Evolutionary conservation across 2,329 filamentous ascomycete species (phyloP), one percentile per base, ranked within the genome.

Genomic region (Talaromyces sp.): DNA sequence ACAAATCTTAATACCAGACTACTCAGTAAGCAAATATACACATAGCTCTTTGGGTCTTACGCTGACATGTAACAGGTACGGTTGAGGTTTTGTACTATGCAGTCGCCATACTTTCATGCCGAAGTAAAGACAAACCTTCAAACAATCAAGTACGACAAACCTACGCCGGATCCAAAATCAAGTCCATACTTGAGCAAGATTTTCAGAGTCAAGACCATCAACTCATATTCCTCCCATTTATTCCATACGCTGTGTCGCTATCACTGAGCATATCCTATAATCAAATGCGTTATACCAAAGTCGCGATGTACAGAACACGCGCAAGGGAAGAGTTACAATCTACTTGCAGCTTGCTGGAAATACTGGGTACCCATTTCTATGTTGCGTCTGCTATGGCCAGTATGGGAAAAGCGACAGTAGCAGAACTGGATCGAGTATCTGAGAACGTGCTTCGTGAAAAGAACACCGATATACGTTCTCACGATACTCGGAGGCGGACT

Each of bases 81-180:
- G 80, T 89, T 7, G 87, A 89, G 68, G 82, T 85, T 0, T 83
- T 89, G 16, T 89, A 89, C 69, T 86, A 89, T 69, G 85, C 86
- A 3, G 84, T 89, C 7, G 84, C 86, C 41, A 87, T 89, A 9
- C 76, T 89, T 1, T 88, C 86, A 0, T 88, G 85, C 59, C 82
- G 87, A n/a, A 68, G 66, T 1, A 69, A 69, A 1, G 65, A 70
- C 6, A 70, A 71, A 67, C 66, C 75, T 14, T 81, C 79, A 27
- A 82, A 78, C 39, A 84, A 81, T 31, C 87, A 87, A 67, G 83
- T 85, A 1, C 82, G 86, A 3, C 81, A 86, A 22, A 87, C 85
- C 0, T 79, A 87, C 3, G 84, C 85, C 1, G 84, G 86, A 0
- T 85, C 87, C 60, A 45, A 59, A 14, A 59, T 59, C 22, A 45